These are phyloP conservation scores for Daldinia grandis DNA, from an alignment of 495 filamentous ascomycete genomes.

Conservation along the genomic window DNA sequence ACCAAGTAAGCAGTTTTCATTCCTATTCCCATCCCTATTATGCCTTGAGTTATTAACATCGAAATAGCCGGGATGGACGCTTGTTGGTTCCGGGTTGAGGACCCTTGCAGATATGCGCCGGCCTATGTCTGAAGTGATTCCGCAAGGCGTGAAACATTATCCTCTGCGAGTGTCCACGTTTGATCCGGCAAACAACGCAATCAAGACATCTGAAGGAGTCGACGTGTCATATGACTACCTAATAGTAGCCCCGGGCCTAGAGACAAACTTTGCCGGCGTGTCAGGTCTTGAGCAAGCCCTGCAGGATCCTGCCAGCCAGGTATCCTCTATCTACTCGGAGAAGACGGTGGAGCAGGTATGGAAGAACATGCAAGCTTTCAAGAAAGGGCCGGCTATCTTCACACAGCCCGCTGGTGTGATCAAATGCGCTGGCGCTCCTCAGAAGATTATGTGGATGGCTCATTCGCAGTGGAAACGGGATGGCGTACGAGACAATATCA, in stretches of 20 bases:
- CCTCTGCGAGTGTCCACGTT: slow-evolving; percentile 61
- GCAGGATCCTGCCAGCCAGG: slow-evolving; percentile 60
- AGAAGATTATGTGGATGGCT: slow-evolving; percentile 77
- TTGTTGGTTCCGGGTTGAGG: slow-evolving; percentile 72
- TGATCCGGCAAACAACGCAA: slow-evolving; percentile 63
- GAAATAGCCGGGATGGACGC: slow-evolving; percentile 70
- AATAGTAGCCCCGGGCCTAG: slow-evolving; percentile 70
- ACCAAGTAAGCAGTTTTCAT: slow-evolving; percentile 49
- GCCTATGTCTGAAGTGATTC: slow-evolving; percentile 61
- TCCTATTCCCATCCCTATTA: neutral
- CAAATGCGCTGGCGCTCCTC: slow-evolving; percentile 75
- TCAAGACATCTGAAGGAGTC: slow-evolving; percentile 66
- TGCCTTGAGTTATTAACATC: slow-evolving; percentile 5
- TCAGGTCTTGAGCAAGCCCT: slow-evolving; percentile 69
- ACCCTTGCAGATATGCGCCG: slow-evolving; percentile 61
- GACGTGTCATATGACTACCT: slow-evolving; percentile 70
- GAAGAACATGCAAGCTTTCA: slow-evolving; percentile 61
- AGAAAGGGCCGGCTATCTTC: slow-evolving; percentile 70
- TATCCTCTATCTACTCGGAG: slow-evolving; percentile 73
- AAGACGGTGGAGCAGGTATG: slow-evolving; percentile 67
- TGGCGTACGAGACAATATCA: slow-evolving; percentile 67
- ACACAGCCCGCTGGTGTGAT: slow-evolving; percentile 71
- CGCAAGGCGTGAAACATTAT: slow-evolving; percentile 71
- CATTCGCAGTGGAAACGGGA: slow-evolving; percentile 69
- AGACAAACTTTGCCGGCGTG: slow-evolving; percentile 62